Percentiles rank a stretch among this genome's conserved stretches.
Conservation (phyloP, 495 filamentous ascomycete species). For the Podospora tetraspora region DNA sequence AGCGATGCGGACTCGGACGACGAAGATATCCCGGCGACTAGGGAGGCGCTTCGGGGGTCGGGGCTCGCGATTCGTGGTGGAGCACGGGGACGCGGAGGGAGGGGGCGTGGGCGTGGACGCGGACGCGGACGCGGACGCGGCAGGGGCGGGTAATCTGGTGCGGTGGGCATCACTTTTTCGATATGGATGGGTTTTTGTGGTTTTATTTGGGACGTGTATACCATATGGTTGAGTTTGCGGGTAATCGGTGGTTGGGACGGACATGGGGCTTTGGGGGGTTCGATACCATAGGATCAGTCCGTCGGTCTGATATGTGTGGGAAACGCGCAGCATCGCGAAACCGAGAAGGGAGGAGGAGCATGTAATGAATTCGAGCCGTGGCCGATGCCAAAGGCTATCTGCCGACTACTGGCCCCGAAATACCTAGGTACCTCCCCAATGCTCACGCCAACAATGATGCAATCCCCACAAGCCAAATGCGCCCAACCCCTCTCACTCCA, state of each 20-base stretch:
- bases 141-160: conserved; percentile 7
- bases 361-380: not conserved
- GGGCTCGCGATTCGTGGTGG: conserved; percentile 3
- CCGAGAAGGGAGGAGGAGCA: not conserved
- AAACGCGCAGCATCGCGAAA: not conserved
- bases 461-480: not conserved
- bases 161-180: not conserved
- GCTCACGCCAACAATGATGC: not conserved
- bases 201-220: not conserved
- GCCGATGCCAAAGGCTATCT: not conserved
- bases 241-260: not conserved
- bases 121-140: conserved; percentile 17
- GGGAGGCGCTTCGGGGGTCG: conserved; percentile 1
- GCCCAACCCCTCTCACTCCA: not conserved
- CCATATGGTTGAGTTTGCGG: not conserved
- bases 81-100: not conserved
- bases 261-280: not conserved
- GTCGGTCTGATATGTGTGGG: not conserved
- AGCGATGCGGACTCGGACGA: conserved; percentile 22
- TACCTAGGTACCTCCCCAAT: not conserved
- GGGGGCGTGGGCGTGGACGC: conserved; percentile 15
- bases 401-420: not conserved
- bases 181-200: not conserved
- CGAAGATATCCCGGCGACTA: conserved; percentile 30
- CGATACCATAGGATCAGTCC: not conserved